Evolutionary conservation across 805 yeast genomes (phyloP).

Genomic region (Yamadazyma paraphyllophila): DNA sequence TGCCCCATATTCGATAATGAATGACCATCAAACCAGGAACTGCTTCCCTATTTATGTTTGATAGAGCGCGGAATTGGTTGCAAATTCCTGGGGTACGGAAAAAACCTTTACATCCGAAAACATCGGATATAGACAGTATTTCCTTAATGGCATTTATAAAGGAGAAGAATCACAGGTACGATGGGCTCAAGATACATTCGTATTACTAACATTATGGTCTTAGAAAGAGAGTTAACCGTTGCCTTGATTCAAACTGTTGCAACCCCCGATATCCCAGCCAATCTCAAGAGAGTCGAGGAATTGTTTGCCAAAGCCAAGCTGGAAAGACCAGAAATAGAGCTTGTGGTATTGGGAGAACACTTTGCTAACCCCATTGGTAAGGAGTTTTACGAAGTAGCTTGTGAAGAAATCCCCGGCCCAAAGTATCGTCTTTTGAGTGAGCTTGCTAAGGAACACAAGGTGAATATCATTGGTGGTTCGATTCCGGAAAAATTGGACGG

Average conservation of each 20-base stretch:
- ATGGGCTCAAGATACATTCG: no score
- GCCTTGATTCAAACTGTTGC: constrained; percentile 11
- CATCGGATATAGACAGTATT: not conserved
- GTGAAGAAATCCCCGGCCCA: constrained; percentile 13
- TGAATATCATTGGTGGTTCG: constrained; percentile 24
- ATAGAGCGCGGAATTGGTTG: not conserved
- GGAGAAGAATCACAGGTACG: no score
- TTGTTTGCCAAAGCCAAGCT: constrained; percentile 7
- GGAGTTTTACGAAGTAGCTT: not conserved
- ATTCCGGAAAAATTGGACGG: constrained; percentile 19
- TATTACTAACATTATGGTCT: constrained; percentile 5
- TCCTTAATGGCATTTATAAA: not conserved
- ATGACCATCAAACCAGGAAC: not conserved
- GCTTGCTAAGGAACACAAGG: constrained; percentile 19
- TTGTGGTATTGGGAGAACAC: constrained; percentile 12
- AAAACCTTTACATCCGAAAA: not conserved
- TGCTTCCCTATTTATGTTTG: not conserved
- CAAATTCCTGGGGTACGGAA: not conserved
- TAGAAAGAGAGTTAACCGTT: constrained; percentile 8
- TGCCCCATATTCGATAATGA: not conserved
- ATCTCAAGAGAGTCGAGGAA: constrained; percentile 12
- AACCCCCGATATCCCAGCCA: constrained; percentile 8
- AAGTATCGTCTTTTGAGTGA: constrained; percentile 7
- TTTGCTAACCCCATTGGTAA: constrained; percentile 6
- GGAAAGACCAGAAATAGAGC: constrained; percentile 12